Percentiles rank a stretch among this genome's conserved stretches.
Evolutionary conservation across 1,139 yeast genomes (phyloP).

Genomic region (Taphrina populina): DNA sequence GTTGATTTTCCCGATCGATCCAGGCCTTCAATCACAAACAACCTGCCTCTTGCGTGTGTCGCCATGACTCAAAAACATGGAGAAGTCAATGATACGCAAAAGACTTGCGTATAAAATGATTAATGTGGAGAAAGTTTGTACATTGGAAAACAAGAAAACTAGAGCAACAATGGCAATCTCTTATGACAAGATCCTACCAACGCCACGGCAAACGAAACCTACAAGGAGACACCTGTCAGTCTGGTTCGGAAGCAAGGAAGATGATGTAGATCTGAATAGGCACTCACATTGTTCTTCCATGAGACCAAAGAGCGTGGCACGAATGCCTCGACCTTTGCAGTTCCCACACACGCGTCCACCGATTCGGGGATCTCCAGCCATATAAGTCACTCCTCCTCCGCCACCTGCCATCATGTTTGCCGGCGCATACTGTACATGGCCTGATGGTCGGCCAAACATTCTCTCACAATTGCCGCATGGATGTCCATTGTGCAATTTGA

Average conservation of each 20-base stretch:
- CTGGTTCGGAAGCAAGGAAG: neutral
- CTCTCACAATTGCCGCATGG: slow-evolving; percentile 38
- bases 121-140: too few species aligned
- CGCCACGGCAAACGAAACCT: slow-evolving; percentile 29
- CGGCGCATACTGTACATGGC: slow-evolving; percentile 33
- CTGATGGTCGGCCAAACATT: slow-evolving; percentile 34
- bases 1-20: slow-evolving; percentile 96
- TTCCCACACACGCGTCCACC: slow-evolving; percentile 39
- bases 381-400: slow-evolving; percentile 20
- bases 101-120: neutral
- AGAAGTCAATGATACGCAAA: too few species aligned
- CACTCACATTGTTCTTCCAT: slow-evolving; percentile 29
- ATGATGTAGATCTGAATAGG: neutral
- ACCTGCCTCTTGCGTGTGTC: slow-evolving; percentile 2
- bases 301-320: slow-evolving; percentile 19
- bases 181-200: slow-evolving; percentile 19
- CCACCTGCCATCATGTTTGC: slow-evolving; percentile 23
- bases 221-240: neutral
- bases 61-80: neutral
- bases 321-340: slow-evolving; percentile 38
- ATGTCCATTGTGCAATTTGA: slow-evolving; percentile 36
- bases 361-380: slow-evolving; percentile 39
- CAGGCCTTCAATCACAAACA: slow-evolving; percentile 80
- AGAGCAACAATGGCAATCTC: neutral
- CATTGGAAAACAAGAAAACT: neutral